These are phyloP conservation scores for Stevia rebaudiana DNA, from an alignment of 140 eudicot genomes.

Conservation along the genomic window DNA sequence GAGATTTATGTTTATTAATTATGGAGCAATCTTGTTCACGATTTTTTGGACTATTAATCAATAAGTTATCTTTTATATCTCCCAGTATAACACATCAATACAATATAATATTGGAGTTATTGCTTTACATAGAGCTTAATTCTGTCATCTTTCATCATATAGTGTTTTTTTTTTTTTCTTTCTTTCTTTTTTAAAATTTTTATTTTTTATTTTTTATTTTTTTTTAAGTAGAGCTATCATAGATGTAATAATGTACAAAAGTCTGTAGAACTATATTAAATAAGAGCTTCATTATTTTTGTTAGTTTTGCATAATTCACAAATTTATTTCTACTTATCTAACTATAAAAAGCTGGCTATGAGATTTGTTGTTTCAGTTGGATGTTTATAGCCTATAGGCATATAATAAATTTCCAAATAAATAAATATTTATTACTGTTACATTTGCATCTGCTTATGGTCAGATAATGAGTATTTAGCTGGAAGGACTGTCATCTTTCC, in stretches of 20 bases:
- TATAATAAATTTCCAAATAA: not conserved
- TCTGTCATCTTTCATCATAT: not conserved
- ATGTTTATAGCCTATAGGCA: not conserved
- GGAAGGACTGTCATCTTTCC: not conserved
- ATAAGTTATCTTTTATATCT: not conserved
- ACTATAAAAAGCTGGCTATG: not conserved
- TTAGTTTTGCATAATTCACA: not conserved
- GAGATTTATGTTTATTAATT: not conserved
- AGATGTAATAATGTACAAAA: no score
- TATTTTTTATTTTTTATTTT: no score
- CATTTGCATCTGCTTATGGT: not conserved
- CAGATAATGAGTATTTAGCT: not conserved
- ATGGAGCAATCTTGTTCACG: not conserved
- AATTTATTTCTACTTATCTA: not conserved
- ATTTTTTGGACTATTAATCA: not conserved
- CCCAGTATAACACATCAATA: not conserved
- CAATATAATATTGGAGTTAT: not conserved
- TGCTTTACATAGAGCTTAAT: not conserved
- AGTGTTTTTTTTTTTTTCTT: not conserved
- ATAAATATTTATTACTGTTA: not conserved
- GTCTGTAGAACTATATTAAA: no score
- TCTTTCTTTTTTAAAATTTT: not conserved
- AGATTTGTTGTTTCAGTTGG: slow-evolving; percentile 8
- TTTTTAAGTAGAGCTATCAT: no score
- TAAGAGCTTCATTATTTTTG: not conserved